A percentile compares a stretch with the other conserved stretches of the same genome.
phyloP scores from a whole-genome alignment of 73 alveolate species.

The Tetrahymena thermophila region DNA sequence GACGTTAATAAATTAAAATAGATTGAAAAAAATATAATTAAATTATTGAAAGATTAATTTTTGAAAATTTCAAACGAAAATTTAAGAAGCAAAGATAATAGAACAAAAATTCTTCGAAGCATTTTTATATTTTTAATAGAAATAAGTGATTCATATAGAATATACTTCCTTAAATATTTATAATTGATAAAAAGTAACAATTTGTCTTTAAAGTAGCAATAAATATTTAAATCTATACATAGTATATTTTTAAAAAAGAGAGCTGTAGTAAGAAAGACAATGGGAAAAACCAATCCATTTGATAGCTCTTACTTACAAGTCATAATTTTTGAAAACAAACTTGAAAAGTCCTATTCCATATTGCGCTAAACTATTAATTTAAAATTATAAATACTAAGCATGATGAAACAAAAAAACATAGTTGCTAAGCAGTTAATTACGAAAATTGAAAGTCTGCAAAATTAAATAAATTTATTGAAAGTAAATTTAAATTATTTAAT shows the following conservation, averaged over 20 bases:
- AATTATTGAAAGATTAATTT: background rate
- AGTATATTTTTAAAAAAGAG: background rate
- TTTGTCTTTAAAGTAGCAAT: background rate
- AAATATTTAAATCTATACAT: background rate
- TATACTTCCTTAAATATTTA: background rate
- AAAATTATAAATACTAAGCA: no score
- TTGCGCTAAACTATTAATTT: background rate
- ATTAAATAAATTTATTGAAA: background rate
- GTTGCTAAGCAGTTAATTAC: no score
- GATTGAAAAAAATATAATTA: no score
- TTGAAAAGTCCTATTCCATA: background rate
- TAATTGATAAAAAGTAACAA: no score
- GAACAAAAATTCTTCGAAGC: background rate
- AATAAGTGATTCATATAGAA: background rate
- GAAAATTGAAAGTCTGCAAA: background rate
- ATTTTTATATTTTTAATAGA: background rate
- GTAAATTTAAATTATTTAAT: no score
- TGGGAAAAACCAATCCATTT: background rate
- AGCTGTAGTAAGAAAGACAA: background rate
- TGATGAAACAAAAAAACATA: background rate
- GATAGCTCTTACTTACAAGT: background rate
- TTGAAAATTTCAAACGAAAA: no score
- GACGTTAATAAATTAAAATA: background rate
- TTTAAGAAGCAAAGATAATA: background rate
- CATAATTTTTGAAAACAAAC: background rate